A percentile compares a stretch with the other conserved stretches of the same genome.
These are phyloP conservation scores for Tricholoma matsutake DNA, from an alignment of 768 basidiomycete genomes.

Conservation along the genomic window DNA sequence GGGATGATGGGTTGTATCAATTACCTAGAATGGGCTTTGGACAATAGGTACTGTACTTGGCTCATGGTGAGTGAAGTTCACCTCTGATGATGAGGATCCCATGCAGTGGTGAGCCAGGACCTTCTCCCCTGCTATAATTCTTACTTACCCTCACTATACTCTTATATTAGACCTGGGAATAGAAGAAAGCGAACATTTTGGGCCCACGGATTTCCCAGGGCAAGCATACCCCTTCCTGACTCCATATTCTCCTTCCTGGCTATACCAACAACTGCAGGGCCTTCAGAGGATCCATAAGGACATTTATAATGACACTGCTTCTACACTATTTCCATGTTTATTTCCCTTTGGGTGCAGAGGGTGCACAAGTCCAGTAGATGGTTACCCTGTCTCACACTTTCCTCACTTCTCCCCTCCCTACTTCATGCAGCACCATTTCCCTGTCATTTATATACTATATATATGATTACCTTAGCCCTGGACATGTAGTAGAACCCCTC, in stretches of 20 bases:
- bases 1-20: too few species aligned
- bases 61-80: too few species aligned
- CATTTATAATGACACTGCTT: background rate
- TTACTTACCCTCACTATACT: background rate
- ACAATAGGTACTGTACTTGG: too few species aligned
- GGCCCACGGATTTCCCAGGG: background rate
- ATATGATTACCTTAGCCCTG: too few species aligned
- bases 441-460: too few species aligned
- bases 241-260: conserved; percentile 18
- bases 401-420: conserved; percentile 15
- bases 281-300: background rate
- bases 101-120: too few species aligned
- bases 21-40: too few species aligned
- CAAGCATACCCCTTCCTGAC: background rate
- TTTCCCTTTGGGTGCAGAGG: too few species aligned
- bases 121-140: background rate
- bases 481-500: too few species aligned
- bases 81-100: too few species aligned
- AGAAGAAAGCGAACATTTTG: too few species aligned
- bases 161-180: too few species aligned
- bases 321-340: background rate
- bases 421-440: background rate
- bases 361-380: conserved; percentile 32
- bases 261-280: background rate
- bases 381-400: conserved; percentile 48